Percentiles rank a stretch among this genome's conserved stretches.
Conservation (phyloP, 2,329 filamentous ascomycete species). For the Claviceps digitariae region DNA sequence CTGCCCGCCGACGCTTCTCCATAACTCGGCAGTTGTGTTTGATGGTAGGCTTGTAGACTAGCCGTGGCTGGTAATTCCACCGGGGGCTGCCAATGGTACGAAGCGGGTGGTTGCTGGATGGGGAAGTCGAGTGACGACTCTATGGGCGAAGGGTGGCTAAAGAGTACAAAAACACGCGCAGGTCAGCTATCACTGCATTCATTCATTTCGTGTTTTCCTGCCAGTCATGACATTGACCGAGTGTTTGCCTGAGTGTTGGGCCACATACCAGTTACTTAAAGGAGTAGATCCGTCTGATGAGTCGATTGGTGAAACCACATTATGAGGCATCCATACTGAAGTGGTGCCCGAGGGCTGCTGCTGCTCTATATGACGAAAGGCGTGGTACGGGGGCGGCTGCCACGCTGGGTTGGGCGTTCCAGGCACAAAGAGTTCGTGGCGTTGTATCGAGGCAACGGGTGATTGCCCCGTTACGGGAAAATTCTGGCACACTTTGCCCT, state of each 20-base stretch:
- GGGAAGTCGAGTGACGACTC: background rate
- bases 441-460: background rate
- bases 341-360: background rate
- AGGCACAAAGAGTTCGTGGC: background rate
- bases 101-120: background rate
- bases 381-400: background rate
- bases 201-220: background rate
- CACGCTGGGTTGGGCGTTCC: background rate
- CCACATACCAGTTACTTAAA: background rate
- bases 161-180: background rate
- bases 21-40: conserved; percentile 21
- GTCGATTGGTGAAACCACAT: background rate
- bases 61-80: conserved; percentile 9
- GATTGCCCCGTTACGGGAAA: background rate
- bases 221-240: background rate
- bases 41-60: conserved; percentile 12
- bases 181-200: background rate
- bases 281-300: background rate
- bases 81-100: background rate
- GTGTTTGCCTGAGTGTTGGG: too few species aligned
- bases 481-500: background rate
- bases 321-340: background rate
- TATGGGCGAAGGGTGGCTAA: conserved; percentile 1
- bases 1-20: conserved; percentile 9
- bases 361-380: background rate